Evolutionary conservation across 768 basidiomycete species (phyloP).

Genomic region (Dioszegia crocea): DNA sequence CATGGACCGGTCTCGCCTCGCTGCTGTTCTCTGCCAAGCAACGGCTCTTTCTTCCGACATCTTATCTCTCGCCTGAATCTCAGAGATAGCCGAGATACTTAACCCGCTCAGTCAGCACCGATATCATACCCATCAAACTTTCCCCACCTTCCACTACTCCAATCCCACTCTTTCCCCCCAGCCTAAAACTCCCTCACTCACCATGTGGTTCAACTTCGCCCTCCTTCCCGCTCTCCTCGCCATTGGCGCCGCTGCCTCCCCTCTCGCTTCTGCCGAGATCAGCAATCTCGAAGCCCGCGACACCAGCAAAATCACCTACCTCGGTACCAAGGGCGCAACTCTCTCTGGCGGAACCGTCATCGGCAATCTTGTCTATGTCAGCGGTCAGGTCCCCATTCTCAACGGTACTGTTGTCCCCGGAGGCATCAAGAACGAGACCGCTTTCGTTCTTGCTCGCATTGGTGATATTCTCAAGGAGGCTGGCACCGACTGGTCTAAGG

Average conservation of each 20-base stretch:
- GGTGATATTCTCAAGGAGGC: slow-evolving; percentile 20
- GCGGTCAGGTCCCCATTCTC: slow-evolving; percentile 17
- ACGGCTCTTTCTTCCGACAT: not conserved
- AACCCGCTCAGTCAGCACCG: not conserved
- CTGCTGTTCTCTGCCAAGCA: slow-evolving; percentile 5
- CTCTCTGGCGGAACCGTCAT: slow-evolving; percentile 20
- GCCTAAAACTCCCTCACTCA: not conserved
- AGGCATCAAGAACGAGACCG: slow-evolving; percentile 28
- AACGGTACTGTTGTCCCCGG: slow-evolving; percentile 22
- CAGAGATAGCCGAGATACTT: not conserved
- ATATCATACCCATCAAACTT: not conserved
- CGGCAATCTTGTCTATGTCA: slow-evolving; percentile 22
- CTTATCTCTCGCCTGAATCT: not conserved
- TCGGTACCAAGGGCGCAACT: slow-evolving; percentile 15
- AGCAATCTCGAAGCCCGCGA: slow-evolving; percentile 5
- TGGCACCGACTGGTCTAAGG: slow-evolving; percentile 23
- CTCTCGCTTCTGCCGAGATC: slow-evolving; percentile 3
- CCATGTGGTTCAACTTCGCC: slow-evolving; percentile 18
- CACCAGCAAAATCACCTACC: slow-evolving; percentile 14
- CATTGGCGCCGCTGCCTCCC: slow-evolving; percentile 10
- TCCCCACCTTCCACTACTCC: not conserved
- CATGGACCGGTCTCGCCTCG: too few relatives aligned
- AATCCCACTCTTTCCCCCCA: not conserved
- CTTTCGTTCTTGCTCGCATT: slow-evolving; percentile 15
- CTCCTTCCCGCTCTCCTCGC: slow-evolving; percentile 15